A percentile compares a stretch with the other conserved stretches of the same genome.
Conservation (phyloP, 768 basidiomycete species). For the Lentinula detonsa region DNA sequence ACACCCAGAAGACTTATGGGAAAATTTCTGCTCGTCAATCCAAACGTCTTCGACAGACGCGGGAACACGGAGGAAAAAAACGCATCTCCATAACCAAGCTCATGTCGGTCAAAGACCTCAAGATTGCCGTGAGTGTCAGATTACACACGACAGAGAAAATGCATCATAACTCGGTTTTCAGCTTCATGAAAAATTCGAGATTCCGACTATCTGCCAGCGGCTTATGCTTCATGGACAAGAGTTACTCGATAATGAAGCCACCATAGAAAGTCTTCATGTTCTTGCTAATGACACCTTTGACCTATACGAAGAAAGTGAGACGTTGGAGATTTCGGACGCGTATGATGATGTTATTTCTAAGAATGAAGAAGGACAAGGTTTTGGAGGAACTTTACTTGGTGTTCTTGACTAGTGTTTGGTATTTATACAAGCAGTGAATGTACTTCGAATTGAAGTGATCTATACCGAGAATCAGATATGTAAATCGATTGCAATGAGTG, state of each 20-base stretch:
- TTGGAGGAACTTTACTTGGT: constrained; percentile 68
- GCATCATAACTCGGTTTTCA: constrained; percentile 19
- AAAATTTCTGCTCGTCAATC: constrained; percentile 58
- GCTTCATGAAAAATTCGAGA: constrained; percentile 56
- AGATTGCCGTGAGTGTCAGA: constrained; percentile 51
- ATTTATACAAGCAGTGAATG: constrained; percentile 1
- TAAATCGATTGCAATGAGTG: constrained; percentile 7
- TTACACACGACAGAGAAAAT: neutral
- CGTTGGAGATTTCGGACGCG: constrained; percentile 48
- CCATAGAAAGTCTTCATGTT: constrained; percentile 47
- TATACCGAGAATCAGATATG: constrained; percentile 9
- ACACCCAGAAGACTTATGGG: constrained; percentile 10
- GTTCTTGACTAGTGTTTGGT: constrained; percentile 16
- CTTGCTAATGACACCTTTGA: constrained; percentile 59
- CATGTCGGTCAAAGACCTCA: constrained; percentile 75
- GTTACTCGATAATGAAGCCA: constrained; percentile 55
- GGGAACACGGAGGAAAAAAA: constrained; percentile 42
- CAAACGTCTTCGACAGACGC: constrained; percentile 57
- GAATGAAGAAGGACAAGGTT: constrained; percentile 60
- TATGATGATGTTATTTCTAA: constrained; percentile 38
- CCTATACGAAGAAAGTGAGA: constrained; percentile 57
- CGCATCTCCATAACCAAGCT: constrained; percentile 53
- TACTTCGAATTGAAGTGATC: neutral
- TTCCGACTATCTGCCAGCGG: constrained; percentile 75
- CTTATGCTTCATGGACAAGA: constrained; percentile 59